Evolutionary conservation across 331 rosid species (phyloP).

Genomic region (Pyracantha coccinea): DNA sequence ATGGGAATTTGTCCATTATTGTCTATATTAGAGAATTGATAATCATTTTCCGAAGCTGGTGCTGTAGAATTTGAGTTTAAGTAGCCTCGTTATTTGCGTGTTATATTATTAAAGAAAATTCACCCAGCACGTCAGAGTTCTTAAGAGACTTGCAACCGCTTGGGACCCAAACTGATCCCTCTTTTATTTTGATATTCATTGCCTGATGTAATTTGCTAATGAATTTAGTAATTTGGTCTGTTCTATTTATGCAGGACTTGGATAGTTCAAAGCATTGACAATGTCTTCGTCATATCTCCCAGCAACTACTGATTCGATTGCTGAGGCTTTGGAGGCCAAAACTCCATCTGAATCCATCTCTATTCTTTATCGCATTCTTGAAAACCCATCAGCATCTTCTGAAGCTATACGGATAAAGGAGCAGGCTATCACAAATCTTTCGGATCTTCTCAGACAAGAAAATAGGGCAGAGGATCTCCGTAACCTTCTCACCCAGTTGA

Average conservation of each 20-base stretch:
- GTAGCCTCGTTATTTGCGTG: neutral
- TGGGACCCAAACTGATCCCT: neutral
- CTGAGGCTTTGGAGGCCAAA: slow-evolving; percentile 64
- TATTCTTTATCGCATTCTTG: slow-evolving; percentile 64
- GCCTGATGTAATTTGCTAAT: neutral
- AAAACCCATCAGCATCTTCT: slow-evolving; percentile 71
- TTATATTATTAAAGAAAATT: neutral
- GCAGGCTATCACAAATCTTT: slow-evolving; percentile 66
- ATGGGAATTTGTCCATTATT: neutral
- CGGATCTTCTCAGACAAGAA: slow-evolving; percentile 72
- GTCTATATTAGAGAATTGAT: neutral
- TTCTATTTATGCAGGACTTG: slow-evolving; percentile 33
- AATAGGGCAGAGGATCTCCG: slow-evolving; percentile 87
- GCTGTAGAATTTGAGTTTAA: neutral
- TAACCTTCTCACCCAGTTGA: slow-evolving; percentile 74
- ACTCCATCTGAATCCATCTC: slow-evolving; percentile 58
- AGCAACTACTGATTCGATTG: slow-evolving; percentile 65
- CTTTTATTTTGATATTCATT: neutral
- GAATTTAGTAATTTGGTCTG: neutral
- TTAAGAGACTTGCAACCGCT: neutral
- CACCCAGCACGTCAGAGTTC: neutral
- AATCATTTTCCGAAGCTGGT: neutral
- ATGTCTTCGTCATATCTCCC: slow-evolving; percentile 76
- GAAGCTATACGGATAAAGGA: slow-evolving; percentile 84
- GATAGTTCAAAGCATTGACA: slow-evolving; percentile 15